A percentile compares a stretch with the other conserved stretches of the same genome.
Conservation (phyloP, 2,329 filamentous ascomycete genomes). For the Rhynchosporium secalis region DNA sequence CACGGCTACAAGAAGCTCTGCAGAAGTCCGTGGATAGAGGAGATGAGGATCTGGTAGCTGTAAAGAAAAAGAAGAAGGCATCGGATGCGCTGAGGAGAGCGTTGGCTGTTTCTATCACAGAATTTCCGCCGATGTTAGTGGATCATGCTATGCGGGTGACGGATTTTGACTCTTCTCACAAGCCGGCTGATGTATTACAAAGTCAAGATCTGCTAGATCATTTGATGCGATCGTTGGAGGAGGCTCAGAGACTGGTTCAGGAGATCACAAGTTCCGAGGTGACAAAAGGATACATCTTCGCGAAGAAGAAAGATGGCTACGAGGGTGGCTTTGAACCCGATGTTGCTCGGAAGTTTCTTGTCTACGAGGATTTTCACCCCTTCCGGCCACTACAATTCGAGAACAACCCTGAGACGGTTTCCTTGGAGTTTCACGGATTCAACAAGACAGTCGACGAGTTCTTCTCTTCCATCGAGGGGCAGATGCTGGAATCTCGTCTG, state of each 20-base stretch:
- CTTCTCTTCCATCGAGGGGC: conserved; percentile 93
- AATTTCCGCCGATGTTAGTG: conserved; percentile 83
- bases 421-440: conserved; percentile 80
- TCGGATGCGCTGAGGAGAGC: conserved; percentile 77
- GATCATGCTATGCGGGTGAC: conserved; percentile 78
- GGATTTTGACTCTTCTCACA: conserved; percentile 66
- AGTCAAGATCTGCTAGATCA: conserved; percentile 63
- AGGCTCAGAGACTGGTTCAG: conserved; percentile 69
- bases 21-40: conserved; percentile 63
- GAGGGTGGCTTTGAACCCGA: conserved; percentile 40
- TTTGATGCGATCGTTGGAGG: conserved; percentile 66
- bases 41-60: conserved; percentile 48
- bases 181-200: conserved; percentile 68
- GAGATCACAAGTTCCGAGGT: conserved; percentile 65
- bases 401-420: conserved; percentile 61
- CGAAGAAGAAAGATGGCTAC: conserved; percentile 54
- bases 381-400: conserved; percentile 83
- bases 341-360: conserved; percentile 47
- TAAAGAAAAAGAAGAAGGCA: conserved; percentile 72
- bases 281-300: conserved; percentile 85
- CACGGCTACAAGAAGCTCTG: conserved; percentile 69
- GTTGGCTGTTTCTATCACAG: conserved; percentile 79
- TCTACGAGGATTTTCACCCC: conserved; percentile 95
- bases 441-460: conserved; percentile 96
- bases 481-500: conserved; percentile 82